A percentile compares a stretch with the other conserved stretches of the same genome.
These are phyloP conservation scores for Alternaria gansuensis DNA, from an alignment of 2,329 filamentous ascomycete genomes.

Conservation along the genomic window DNA sequence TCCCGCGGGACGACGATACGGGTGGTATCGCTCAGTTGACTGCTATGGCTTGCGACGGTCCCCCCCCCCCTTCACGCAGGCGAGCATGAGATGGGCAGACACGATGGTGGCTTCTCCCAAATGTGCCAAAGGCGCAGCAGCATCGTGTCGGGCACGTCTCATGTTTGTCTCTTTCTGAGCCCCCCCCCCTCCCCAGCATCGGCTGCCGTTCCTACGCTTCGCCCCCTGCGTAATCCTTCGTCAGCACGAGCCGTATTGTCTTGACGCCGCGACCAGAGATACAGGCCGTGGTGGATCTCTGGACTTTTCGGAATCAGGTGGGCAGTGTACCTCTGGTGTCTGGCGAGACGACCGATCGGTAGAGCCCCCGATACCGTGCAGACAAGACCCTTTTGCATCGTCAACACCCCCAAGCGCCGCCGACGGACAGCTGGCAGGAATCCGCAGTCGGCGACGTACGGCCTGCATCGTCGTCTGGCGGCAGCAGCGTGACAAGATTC, in stretches of 20 bases:
- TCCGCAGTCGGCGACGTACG: constrained; percentile 25
- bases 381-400: constrained; percentile 16
- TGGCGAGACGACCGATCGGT: constrained; percentile 41
- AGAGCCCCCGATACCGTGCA: constrained; percentile 31
- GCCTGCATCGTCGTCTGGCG: constrained; percentile 17
- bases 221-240: constrained; percentile 38
- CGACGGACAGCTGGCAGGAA: constrained; percentile 8
- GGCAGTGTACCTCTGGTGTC: constrained; percentile 12
- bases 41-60: constrained; percentile 23
- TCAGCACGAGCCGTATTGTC: constrained; percentile 38
- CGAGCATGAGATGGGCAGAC: constrained; percentile 38
- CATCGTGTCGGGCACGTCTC: constrained; percentile 42
- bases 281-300: constrained; percentile 16
- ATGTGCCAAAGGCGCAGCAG: constrained; percentile 31
- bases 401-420: constrained; percentile 8
- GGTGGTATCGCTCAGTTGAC: constrained; percentile 22
- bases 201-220: constrained; percentile 27
- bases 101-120: constrained; percentile 33
- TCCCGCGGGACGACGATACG: constrained; percentile 28
- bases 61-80: constrained; percentile 19
- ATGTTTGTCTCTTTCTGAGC: constrained; percentile 34
- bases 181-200: constrained; percentile 18
- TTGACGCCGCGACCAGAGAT: constrained; percentile 27
- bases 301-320: constrained; percentile 5
- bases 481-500: constrained; percentile 22